phyloP scores from a whole-genome alignment of 768 basidiomycete genomes.

The Pleurotus eryngii region DNA sequence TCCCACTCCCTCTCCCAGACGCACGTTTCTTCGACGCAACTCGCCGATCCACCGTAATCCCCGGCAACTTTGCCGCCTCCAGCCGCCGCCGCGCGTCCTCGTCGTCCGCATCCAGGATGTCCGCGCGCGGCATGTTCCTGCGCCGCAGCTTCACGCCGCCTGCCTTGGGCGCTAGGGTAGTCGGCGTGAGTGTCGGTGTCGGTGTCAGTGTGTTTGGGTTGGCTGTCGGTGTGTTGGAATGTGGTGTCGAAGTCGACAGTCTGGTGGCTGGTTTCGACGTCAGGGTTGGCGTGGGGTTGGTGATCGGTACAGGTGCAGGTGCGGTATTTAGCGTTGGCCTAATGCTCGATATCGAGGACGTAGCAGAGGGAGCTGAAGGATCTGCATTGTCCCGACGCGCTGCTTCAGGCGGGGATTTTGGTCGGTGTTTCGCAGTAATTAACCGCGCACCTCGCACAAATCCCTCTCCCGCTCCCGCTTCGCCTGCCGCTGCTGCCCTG shows the following conservation, averaged over 20 bases:
- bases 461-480: no score
- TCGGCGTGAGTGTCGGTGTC: not conserved
- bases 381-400: no score
- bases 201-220: not conserved
- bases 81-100: not conserved
- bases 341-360: no score
- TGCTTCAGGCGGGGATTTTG: no score
- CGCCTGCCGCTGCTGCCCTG: no score
- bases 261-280: not conserved
- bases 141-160: not conserved
- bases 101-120: constrained; percentile 5
- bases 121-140: constrained; percentile 1
- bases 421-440: no score
- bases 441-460: no score
- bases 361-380: no score
- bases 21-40: no score
- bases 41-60: no score
- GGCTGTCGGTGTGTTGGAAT: not conserved
- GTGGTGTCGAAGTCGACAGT: not conserved
- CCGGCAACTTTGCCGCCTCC: no score
- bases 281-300: not conserved
- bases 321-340: not conserved
- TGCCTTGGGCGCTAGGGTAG: not conserved
- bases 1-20: no score
- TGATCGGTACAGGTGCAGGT: not conserved